Conservation (phyloP, 257 asterid genomes). For the Sherardia arvensis region DNA sequence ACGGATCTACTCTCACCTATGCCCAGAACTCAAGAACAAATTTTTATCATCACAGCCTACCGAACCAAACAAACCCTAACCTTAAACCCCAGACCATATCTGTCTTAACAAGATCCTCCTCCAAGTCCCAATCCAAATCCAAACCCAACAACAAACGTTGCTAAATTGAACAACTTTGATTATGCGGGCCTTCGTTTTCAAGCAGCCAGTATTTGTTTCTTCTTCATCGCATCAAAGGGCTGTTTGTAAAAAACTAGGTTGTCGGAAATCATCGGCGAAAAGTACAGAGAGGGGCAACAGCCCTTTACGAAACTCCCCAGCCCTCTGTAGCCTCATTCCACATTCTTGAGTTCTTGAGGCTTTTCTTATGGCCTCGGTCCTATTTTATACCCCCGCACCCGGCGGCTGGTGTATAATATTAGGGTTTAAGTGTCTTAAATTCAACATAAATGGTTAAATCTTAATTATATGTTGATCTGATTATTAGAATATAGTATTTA, state of each 20-base stretch:
- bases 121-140: not conserved
- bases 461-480: too few species aligned
- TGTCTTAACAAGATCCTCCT: too few species aligned
- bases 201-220: too few species aligned
- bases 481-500: too few species aligned
- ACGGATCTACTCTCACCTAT: not conserved
- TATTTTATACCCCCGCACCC: too few species aligned
- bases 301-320: slow-evolving; percentile 27
- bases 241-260: not conserved
- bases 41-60: slow-evolving; percentile 20
- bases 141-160: not conserved
- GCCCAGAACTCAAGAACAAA: slow-evolving; percentile 2
- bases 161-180: not conserved
- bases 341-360: not conserved
- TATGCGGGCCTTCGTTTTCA: too few species aligned
- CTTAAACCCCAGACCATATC: not conserved
- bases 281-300: slow-evolving; percentile 37
- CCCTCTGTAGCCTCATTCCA: slow-evolving; percentile 16
- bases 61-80: not conserved
- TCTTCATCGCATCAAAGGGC: too few species aligned
- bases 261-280: slow-evolving; percentile 9
- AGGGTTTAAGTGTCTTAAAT: too few species aligned
- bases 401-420: too few species aligned
- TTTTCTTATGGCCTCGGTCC: too few species aligned
- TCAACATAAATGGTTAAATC: too few species aligned